These are phyloP conservation scores for Alternaria atra DNA, from an alignment of 2,329 filamentous ascomycete genomes.

Conservation along the genomic window DNA sequence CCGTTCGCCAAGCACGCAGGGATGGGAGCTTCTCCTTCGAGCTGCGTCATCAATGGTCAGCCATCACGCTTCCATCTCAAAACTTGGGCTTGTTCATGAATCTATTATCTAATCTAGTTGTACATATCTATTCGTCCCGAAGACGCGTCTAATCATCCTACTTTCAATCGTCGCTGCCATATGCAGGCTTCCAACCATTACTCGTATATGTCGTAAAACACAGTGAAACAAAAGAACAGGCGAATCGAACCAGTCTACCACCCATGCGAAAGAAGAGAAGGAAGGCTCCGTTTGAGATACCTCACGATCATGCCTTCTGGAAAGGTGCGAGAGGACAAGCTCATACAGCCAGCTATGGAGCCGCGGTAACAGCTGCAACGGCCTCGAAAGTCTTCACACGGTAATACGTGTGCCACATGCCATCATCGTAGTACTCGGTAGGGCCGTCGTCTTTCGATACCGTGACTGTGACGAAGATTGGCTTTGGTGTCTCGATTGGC, in stretches of 20 bases:
- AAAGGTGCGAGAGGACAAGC: neutral
- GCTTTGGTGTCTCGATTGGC: constrained; percentile 28
- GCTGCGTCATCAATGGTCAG: constrained; percentile 38
- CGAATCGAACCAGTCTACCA: constrained; percentile 10
- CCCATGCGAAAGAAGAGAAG: neutral
- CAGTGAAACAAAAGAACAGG: constrained; percentile 11
- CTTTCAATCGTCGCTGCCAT: constrained; percentile 8
- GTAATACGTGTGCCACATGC: constrained; percentile 58
- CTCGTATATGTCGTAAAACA: constrained; percentile 13
- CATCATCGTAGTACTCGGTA: constrained; percentile 55
- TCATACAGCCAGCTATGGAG: constrained; percentile 2
- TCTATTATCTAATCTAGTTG: constrained; percentile 8
- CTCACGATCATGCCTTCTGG: neutral
- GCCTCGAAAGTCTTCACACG: constrained; percentile 45
- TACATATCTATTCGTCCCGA: constrained; percentile 2
- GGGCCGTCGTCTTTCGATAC: constrained; percentile 36
- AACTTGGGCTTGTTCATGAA: constrained; percentile 2
- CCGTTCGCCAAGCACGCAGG: constrained; percentile 39
- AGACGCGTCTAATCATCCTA: constrained; percentile 5
- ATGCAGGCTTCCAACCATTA: constrained; percentile 14
- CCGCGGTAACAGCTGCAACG: constrained; percentile 16
- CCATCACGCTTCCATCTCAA: neutral
- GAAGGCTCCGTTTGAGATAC: neutral
- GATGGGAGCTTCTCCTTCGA: constrained; percentile 33
- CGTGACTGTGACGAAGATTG: constrained; percentile 43